phyloP scores from a whole-genome alignment of 306 rosid species.

The Ceratonia siliqua region DNA sequence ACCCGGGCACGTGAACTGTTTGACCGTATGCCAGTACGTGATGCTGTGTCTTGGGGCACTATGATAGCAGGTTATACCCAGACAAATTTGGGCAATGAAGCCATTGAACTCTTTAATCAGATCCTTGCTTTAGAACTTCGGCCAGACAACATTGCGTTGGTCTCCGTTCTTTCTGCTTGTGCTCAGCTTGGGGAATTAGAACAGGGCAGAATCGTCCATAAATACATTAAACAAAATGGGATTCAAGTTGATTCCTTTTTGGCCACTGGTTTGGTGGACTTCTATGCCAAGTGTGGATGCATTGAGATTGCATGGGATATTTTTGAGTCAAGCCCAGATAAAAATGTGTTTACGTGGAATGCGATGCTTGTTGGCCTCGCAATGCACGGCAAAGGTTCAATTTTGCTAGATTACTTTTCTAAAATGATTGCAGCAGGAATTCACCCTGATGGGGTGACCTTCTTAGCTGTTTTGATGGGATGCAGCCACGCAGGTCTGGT shows the following conservation, averaged over 20 bases:
- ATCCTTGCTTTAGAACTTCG: conserved; percentile 43
- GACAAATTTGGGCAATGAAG: conserved; percentile 38
- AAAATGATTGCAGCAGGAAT: conserved; percentile 52
- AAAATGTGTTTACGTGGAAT: conserved; percentile 71
- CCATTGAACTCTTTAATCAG: conserved; percentile 50
- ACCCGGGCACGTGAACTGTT: conserved; percentile 49
- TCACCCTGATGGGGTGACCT: conserved; percentile 67
- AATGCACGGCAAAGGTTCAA: conserved; percentile 62
- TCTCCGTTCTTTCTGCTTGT: conserved; percentile 73
- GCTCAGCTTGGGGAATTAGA: conserved; percentile 64
- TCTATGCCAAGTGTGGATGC: conserved; percentile 78
- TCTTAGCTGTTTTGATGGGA: conserved; percentile 69
- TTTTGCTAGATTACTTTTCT: conserved; percentile 44
- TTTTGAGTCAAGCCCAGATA: conserved; percentile 51
- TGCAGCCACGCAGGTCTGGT: conserved; percentile 79
- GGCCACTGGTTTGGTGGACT: conserved; percentile 71
- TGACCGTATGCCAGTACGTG: conserved; percentile 55
- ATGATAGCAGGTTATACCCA: conserved; percentile 66
- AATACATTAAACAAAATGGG: conserved; percentile 44
- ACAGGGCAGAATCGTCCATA: conserved; percentile 59
- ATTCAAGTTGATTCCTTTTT: conserved; percentile 51
- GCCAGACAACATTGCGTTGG: conserved; percentile 68
- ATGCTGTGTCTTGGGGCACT: conserved; percentile 73
- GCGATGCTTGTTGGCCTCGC: conserved; percentile 82
- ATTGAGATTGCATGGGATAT: conserved; percentile 55